A percentile compares a stretch with the other conserved stretches of the same genome.
Conservation (phyloP, 1,284 basidiomycete species). For the Lentinula novae-zelandiae region DNA sequence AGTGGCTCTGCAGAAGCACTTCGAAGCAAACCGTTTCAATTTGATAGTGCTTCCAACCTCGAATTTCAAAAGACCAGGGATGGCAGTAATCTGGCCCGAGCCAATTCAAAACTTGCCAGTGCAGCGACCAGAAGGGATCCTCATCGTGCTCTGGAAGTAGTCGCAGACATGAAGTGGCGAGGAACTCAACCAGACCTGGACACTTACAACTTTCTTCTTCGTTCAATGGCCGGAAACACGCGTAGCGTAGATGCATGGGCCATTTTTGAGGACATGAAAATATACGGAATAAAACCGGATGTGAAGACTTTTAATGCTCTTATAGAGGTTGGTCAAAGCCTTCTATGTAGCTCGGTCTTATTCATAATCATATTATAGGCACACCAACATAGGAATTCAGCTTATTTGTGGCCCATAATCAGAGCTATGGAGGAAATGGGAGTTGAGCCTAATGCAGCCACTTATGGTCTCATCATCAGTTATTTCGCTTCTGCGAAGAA, state of each 20-base stretch:
- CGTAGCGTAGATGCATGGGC: constrained; percentile 57
- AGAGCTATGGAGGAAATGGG: constrained; percentile 45
- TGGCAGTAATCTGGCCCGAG: constrained; percentile 28
- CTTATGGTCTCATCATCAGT: constrained; percentile 51
- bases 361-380: constrained; percentile 23
- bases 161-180: constrained; percentile 52
- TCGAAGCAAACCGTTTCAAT: constrained; percentile 26
- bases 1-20: constrained; percentile 12
- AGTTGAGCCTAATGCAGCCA: constrained; percentile 46
- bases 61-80: constrained; percentile 24
- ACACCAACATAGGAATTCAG: constrained; percentile 33
- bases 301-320: constrained; percentile 60
- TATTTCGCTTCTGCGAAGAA: constrained; percentile 44
- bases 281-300: constrained; percentile 53
- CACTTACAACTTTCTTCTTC: constrained; percentile 56
- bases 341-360: background rate
- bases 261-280: constrained; percentile 69
- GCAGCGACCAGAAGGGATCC: constrained; percentile 29
- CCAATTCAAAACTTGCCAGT: constrained; percentile 35
- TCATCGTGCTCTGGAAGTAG: constrained; percentile 30
- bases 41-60: constrained; percentile 20
- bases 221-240: constrained; percentile 38
- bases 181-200: constrained; percentile 44
- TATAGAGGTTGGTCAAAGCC: constrained; percentile 44
- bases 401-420: constrained; percentile 29